Evolutionary conservation across 1,284 basidiomycete genomes (phyloP).

Genomic region (Cystobasidium slooffiae): DNA sequence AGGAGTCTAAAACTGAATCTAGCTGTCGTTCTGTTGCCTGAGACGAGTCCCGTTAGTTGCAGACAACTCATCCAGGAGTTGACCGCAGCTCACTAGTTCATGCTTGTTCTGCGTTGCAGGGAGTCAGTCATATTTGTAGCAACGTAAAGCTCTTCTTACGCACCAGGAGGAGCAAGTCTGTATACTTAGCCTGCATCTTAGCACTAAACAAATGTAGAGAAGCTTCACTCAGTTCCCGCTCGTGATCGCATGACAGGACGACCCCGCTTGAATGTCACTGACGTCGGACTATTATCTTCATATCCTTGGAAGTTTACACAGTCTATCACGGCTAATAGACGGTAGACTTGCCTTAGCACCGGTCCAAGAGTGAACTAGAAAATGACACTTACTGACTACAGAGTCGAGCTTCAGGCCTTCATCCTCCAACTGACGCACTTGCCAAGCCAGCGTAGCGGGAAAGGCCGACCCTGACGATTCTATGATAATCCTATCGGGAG

Average conservation of each 20-base stretch:
- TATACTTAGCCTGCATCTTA: constrained; percentile 85
- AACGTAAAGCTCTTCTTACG: constrained; percentile 52
- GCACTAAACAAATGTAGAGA: constrained; percentile 4
- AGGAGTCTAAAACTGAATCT: constrained; percentile 71
- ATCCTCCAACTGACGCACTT: constrained; percentile 81
- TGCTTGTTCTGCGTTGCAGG: constrained; percentile 71
- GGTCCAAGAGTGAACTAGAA: not conserved
- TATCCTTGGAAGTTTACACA: constrained; percentile 76
- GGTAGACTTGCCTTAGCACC: not conserved
- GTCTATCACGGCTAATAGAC: constrained; percentile 29
- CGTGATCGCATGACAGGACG: too few relatives aligned
- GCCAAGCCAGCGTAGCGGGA: constrained; percentile 86
- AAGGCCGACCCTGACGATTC: constrained; percentile 93
- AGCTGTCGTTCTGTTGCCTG: constrained; percentile 35
- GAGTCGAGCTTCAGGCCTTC: constrained; percentile 82
- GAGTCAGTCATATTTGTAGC: not conserved
- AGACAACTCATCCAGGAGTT: not conserved
- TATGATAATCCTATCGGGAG: constrained; percentile 85
- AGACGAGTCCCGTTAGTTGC: not conserved
- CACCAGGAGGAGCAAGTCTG: constrained; percentile 81
- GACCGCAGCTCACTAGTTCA: constrained; percentile 64
- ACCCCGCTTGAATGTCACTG: constrained; percentile 57
- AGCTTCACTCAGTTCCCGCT: not conserved
- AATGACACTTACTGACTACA: constrained; percentile 64
- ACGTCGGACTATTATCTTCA: constrained; percentile 84